These are phyloP conservation scores for Suillus discolor DNA, from an alignment of 768 basidiomycete species.

Conservation along the genomic window DNA sequence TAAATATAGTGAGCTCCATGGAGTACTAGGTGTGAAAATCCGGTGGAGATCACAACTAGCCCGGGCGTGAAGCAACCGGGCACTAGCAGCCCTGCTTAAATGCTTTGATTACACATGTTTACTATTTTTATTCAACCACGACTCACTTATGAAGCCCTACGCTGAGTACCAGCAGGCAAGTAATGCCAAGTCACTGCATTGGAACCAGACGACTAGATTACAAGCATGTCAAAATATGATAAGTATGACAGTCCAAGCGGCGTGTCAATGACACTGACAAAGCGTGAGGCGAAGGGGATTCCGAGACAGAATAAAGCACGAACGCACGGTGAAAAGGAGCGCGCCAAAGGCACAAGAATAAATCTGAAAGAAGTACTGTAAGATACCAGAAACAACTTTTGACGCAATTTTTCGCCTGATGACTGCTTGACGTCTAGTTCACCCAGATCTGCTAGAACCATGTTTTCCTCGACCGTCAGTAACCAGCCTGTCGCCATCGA, in stretches of 20 bases:
- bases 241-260: not conserved
- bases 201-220: not conserved
- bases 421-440: not conserved
- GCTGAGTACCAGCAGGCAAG: not conserved
- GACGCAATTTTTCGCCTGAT: not conserved
- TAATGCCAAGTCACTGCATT: not conserved
- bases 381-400: not conserved
- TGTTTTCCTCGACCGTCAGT: slow-evolving; percentile 70
- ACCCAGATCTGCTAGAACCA: slow-evolving; percentile 62
- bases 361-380: not conserved
- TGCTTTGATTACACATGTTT: not conserved
- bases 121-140: not conserved
- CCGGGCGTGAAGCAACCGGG: not conserved
- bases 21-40: not conserved
- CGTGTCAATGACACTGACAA: not conserved
- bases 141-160: not conserved
- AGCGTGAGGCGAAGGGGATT: not conserved
- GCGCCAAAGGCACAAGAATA: not conserved
- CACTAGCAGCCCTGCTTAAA: not conserved
- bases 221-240: not conserved
- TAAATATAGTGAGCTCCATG: not conserved
- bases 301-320: not conserved
- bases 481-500: slow-evolving; percentile 64
- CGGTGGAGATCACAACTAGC: not conserved
- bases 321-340: not conserved